phyloP scores from a whole-genome alignment of 1,284 basidiomycete species.

The Ustilago loliicola region DNA sequence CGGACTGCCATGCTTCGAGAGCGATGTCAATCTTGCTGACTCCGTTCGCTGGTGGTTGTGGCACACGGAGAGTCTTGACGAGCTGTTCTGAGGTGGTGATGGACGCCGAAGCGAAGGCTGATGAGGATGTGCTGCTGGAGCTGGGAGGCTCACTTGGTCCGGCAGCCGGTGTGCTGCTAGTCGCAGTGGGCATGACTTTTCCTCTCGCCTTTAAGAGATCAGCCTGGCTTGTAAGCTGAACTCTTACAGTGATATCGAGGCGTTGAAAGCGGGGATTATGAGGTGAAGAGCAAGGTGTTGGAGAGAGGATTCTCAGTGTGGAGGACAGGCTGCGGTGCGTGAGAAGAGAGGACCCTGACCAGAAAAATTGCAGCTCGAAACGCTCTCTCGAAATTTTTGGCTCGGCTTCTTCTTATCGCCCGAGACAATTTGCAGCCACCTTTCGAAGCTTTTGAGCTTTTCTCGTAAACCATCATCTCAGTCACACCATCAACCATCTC shows the following conservation, averaged over 20 bases:
- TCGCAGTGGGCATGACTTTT: conserved; percentile 12
- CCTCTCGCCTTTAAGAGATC: too few relatives aligned
- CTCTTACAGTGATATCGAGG: background rate
- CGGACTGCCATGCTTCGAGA: conserved; percentile 35
- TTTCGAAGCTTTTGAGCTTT: conserved; percentile 4
- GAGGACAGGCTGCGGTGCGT: conserved; percentile 27
- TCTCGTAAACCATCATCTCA: conserved; percentile 21
- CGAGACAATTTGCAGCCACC: conserved; percentile 15
- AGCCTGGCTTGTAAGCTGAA: too few relatives aligned
- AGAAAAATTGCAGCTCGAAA: background rate
- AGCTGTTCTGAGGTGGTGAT: conserved; percentile 63
- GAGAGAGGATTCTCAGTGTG: conserved; percentile 13
- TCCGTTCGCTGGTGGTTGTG: conserved; percentile 27
- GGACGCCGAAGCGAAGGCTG: conserved; percentile 36
- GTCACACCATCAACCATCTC: conserved; percentile 7
- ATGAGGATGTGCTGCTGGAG: conserved; percentile 1
- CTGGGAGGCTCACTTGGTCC: conserved; percentile 4
- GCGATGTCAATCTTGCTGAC: conserved; percentile 46
- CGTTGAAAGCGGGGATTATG: background rate
- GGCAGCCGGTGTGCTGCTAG: conserved; percentile 7
- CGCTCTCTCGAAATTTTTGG: conserved; percentile 3
- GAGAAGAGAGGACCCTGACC: background rate
- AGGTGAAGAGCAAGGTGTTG: conserved; percentile 5
- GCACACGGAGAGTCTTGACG: conserved; percentile 55
- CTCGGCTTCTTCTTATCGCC: conserved; percentile 41